These are phyloP conservation scores for Pseudonectria buxi DNA, from an alignment of 2,329 filamentous ascomycete species.

Conservation along the genomic window DNA sequence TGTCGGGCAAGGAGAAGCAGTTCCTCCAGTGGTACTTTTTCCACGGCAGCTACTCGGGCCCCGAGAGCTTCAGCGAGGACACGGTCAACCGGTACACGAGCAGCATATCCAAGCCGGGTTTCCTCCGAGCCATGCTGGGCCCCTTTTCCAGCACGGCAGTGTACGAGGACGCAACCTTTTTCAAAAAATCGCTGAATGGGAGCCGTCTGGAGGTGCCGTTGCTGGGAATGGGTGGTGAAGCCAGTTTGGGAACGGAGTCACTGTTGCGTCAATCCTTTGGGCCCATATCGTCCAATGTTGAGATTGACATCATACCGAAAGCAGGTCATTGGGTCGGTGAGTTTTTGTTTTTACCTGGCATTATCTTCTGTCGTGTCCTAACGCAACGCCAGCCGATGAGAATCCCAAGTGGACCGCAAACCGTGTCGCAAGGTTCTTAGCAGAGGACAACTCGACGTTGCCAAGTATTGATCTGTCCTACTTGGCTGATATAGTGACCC, in stretches of 20 bases:
- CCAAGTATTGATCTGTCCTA: conserved; percentile 10
- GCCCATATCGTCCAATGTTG: conserved; percentile 7
- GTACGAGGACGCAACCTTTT: conserved; percentile 29
- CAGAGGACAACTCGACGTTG: conserved; percentile 1
- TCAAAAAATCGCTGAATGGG: conserved; percentile 22
- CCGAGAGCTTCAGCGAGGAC: conserved; percentile 30
- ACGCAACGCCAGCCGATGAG: conserved; percentile 13
- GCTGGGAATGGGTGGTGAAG: conserved; percentile 21
- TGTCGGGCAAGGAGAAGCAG: conserved; percentile 34
- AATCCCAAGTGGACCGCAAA: conserved; percentile 17
- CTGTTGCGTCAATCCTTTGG: conserved; percentile 3
- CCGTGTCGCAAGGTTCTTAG: conserved; percentile 13
- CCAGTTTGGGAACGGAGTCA: conserved; percentile 13
- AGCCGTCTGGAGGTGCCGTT: conserved; percentile 10
- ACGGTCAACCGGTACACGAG: conserved; percentile 32
- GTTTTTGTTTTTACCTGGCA: background rate
- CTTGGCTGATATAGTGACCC: conserved; percentile 12
- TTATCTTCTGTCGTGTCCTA: background rate
- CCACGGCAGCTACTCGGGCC: conserved; percentile 36
- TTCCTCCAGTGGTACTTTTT: conserved; percentile 41
- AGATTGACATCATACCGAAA: conserved; percentile 18
- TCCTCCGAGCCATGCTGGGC: conserved; percentile 32
- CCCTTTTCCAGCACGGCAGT: conserved; percentile 28
- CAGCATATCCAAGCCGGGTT: conserved; percentile 37
- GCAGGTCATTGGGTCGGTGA: conserved; percentile 23